These are phyloP conservation scores for Tylopilus sp. DNA, from an alignment of 1,284 basidiomycete species.

Conservation along the genomic window DNA sequence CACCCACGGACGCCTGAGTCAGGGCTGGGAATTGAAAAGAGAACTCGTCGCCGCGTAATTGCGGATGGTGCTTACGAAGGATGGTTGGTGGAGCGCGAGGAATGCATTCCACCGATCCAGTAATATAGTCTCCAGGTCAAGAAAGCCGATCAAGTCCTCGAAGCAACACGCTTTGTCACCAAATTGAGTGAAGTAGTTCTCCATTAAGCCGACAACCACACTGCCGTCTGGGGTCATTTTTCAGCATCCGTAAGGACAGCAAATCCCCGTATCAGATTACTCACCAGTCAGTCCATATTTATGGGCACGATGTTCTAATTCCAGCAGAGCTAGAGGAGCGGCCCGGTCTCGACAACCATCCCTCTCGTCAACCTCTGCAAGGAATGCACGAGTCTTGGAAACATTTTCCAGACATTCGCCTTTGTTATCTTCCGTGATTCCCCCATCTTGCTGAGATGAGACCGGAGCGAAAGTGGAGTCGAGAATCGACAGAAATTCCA, in stretches of 20 bases:
- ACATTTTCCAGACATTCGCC: conserved; percentile 39
- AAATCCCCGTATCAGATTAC: conserved; percentile 28
- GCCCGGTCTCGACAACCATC: conserved; percentile 71
- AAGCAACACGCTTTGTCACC: conserved; percentile 80
- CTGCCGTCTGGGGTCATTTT: conserved; percentile 37
- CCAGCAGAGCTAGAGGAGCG: conserved; percentile 62
- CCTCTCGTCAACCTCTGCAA: conserved; percentile 50
- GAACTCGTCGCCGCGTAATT: conserved; percentile 9
- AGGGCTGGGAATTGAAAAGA: conserved; percentile 13
- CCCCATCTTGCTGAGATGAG: conserved; percentile 24
- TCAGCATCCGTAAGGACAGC: conserved; percentile 9
- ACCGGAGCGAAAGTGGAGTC: conserved; percentile 56
- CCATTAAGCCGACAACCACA: conserved; percentile 45
- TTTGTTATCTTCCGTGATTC: conserved; percentile 29
- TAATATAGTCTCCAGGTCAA: conserved; percentile 45
- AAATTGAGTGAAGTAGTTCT: conserved; percentile 67
- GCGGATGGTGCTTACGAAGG: conserved; percentile 43
- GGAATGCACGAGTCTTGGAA: conserved; percentile 46
- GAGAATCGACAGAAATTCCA: conserved; percentile 70
- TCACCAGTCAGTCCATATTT: conserved; percentile 44
- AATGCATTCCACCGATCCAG: conserved; percentile 52
- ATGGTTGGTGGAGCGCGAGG: conserved; percentile 44
- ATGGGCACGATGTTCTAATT: conserved; percentile 59
- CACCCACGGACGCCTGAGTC: conserved; percentile 42
- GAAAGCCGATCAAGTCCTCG: conserved; percentile 74